Conservation (phyloP, 2,329 filamentous ascomycete genomes). For the Apiospora phragmitis region DNA sequence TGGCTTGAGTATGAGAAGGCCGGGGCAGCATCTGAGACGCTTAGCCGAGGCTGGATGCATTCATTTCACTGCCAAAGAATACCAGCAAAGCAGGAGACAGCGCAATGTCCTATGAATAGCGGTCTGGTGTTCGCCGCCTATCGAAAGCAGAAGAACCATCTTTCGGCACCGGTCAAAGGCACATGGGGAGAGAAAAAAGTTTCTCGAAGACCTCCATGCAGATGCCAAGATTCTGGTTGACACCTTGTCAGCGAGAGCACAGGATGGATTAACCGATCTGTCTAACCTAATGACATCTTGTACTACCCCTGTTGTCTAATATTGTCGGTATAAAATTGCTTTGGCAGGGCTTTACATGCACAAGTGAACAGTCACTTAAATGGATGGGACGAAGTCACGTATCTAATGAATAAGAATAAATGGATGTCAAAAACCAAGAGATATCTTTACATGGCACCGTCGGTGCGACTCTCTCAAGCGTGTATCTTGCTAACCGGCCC, state of each 20-base stretch:
- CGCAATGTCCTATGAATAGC: conserved; percentile 45
- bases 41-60: conserved; percentile 11
- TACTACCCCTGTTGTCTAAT: background rate
- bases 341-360: background rate
- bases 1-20: conserved; percentile 50
- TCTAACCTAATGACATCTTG: background rate
- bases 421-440: background rate
- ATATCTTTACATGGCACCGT: background rate
- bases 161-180: conserved; percentile 35
- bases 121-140: conserved; percentile 60
- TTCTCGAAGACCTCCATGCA: conserved; percentile 44
- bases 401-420: background rate
- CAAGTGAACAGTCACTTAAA: background rate
- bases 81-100: conserved; percentile 39
- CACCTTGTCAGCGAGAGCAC: conserved; percentile 15
- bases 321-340: background rate
- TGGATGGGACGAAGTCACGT: background rate
- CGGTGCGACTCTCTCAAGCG: background rate
- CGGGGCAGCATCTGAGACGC: background rate
- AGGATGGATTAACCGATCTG: background rate
- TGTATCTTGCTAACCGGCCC: background rate
- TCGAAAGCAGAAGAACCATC: conserved; percentile 44
- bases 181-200: conserved; percentile 33
- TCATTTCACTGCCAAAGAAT: background rate
- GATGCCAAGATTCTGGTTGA: conserved; percentile 56